Conservation (phyloP, 2,329 filamentous ascomycete genomes). For the Aspergillus sergii region DNA sequence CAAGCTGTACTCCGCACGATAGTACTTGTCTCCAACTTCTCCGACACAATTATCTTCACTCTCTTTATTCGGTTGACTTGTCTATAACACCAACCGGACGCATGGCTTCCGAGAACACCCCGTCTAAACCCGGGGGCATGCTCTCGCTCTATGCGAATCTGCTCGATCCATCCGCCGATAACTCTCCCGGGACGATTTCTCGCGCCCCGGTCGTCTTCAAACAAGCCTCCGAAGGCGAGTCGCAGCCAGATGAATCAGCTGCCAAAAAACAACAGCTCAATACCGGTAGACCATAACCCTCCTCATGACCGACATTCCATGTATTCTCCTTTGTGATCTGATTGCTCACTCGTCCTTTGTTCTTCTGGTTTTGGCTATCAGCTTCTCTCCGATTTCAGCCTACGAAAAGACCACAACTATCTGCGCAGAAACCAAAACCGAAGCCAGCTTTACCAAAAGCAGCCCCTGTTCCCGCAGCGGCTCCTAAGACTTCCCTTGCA, state of each 20-base stretch:
- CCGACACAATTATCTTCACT: not conserved
- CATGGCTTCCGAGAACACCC: slow-evolving; percentile 36
- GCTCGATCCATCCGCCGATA: slow-evolving; percentile 58
- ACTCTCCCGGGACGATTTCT: slow-evolving; percentile 67
- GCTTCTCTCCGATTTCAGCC: slow-evolving; percentile 82
- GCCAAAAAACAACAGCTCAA: slow-evolving; percentile 67
- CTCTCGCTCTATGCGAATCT: slow-evolving; percentile 85
- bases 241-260: slow-evolving; percentile 51
- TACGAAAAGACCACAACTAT: slow-evolving; percentile 73
- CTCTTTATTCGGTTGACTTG: not conserved
- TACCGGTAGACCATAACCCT: slow-evolving; percentile 59
- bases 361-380: slow-evolving; percentile 35
- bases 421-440: slow-evolving; percentile 61
- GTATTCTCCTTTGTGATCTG: slow-evolving; percentile 27
- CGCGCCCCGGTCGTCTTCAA: slow-evolving; percentile 75
- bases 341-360: slow-evolving; percentile 52
- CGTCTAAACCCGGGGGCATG: slow-evolving; percentile 46
- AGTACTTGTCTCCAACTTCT: not conserved
- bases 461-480: slow-evolving; percentile 37
- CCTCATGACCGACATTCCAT: slow-evolving; percentile 24
- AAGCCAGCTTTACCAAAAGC: slow-evolving; percentile 64
- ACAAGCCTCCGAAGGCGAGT: slow-evolving; percentile 53
- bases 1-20: not conserved
- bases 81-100: not conserved
- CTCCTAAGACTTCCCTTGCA: slow-evolving; percentile 69